Evolutionary conservation across 768 basidiomycete genomes (phyloP), one percentile per base, ranked within the genome.

Genomic region (Suillus sp.): DNA sequence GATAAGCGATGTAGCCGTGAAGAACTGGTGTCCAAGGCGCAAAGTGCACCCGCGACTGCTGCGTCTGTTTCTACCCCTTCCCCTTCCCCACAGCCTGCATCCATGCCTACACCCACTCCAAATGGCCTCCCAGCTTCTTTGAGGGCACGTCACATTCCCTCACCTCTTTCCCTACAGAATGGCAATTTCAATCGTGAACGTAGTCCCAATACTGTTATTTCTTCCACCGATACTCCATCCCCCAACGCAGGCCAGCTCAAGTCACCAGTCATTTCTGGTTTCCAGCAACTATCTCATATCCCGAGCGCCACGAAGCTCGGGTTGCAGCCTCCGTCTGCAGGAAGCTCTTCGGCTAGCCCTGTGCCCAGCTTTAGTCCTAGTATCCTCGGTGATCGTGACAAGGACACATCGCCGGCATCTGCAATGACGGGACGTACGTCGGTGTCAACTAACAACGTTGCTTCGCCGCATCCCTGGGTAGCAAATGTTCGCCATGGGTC

Each of bases 211-310:
- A 13, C 65, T 1, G 35, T 40, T 3, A 67, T 70, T 30, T 62
- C 64, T 11, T 27, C 54, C 11, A 20, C 60, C 77, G 30, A 53
- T 53, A 11, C 18, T 34, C 32, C 81, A 80, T 43, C 85, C 77
- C 37, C 78, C 79, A 8, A 80, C 81, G 7, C 70, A 35, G 64
- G 27, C 59, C 51, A 43, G 75, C 54, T 59, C 20, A 78, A 74
- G 35, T 68, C 78, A 2, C 78, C 79, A 13, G 72, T 75, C 0
- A 81, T 79, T 50, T 80, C 81, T 0, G 68, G 82, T 18, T 65
- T 74, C 0, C 76, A 75, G 47, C 72, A 70, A 1, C 61, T 66
- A 2, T 47, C 51, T 18, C 50, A 38, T 51, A 7, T 62, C 2
- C 13, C 51, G 27, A 61, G 40, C n/a, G 65, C 67, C 0, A 61